A percentile compares a stretch with the other conserved stretches of the same genome.
phyloP scores from a whole-genome alignment of 2,329 filamentous ascomycete genomes.

The Fusarium sp. region DNA sequence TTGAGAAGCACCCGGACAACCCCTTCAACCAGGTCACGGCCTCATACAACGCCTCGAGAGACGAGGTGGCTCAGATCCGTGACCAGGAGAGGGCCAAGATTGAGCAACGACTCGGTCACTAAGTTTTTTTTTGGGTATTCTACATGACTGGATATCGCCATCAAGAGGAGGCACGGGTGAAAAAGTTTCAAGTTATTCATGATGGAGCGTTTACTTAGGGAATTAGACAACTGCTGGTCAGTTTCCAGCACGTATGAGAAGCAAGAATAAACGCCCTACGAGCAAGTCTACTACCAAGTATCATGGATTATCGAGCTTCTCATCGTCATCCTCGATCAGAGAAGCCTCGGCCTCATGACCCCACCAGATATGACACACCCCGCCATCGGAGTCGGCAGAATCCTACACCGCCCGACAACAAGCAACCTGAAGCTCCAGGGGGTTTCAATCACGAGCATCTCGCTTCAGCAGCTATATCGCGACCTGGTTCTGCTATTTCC shows the following conservation, averaged over 20 bases:
- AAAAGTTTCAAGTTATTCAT: constrained; percentile 20
- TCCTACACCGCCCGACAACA: constrained; percentile 38
- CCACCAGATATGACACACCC: neutral
- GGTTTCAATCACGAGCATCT: neutral
- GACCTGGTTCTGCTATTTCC: neutral
- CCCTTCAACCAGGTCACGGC: constrained; percentile 90
- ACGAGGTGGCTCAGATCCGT: constrained; percentile 77
- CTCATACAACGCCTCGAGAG: constrained; percentile 80
- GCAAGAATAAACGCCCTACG: constrained; percentile 4
- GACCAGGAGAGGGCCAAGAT: constrained; percentile 78
- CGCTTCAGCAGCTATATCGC: neutral
- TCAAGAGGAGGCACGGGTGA: neutral
- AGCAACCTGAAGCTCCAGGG: neutral
- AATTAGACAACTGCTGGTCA: constrained; percentile 36
- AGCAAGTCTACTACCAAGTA: neutral
- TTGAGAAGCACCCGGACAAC: constrained; percentile 94
- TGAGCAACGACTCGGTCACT: constrained; percentile 73
- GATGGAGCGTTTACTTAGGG: constrained; percentile 25
- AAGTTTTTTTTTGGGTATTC: neutral
- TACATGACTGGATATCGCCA: constrained; percentile 2
- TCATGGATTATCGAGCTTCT: neutral
- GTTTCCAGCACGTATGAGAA: constrained; percentile 11
- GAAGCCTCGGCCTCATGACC: neutral
- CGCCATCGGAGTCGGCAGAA: constrained; percentile 3
- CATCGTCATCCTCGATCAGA: neutral